phyloP scores from a whole-genome alignment of 2,329 filamentous ascomycete species.

The Aspergillus viridinutans region DNA sequence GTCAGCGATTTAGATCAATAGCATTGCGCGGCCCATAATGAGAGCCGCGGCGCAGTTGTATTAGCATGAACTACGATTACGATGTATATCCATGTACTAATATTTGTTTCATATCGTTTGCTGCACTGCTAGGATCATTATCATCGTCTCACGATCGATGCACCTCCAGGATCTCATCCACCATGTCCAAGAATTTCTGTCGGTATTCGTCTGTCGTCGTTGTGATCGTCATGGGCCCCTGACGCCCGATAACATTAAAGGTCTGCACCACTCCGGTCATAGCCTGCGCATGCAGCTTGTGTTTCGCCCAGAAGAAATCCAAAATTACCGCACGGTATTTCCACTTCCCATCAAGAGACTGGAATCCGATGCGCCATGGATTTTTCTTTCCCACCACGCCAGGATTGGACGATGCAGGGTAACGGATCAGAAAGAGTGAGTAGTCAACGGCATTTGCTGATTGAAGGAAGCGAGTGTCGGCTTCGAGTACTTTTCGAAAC shows the following conservation, averaged over 20 bases:
- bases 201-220: constrained; percentile 66
- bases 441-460: constrained; percentile 68
- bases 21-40: not conserved
- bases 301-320: constrained; percentile 77
- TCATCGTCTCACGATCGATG: constrained; percentile 5
- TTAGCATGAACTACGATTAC: not conserved
- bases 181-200: constrained; percentile 52
- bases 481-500: constrained; percentile 53
- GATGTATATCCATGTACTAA: not conserved
- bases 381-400: constrained; percentile 28
- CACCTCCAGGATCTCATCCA: constrained; percentile 43
- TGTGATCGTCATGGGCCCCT: constrained; percentile 72
- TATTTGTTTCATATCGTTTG: not conserved
- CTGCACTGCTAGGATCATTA: not conserved
- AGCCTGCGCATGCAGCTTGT: constrained; percentile 61
- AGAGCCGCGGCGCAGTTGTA: not conserved
- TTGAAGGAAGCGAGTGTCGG: constrained; percentile 61
- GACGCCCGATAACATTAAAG: constrained; percentile 59
- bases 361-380: constrained; percentile 60
- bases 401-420: constrained; percentile 39
- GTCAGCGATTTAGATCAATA: constrained; percentile 3
- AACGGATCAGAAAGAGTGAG: constrained; percentile 66
- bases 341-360: constrained; percentile 60
- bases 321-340: constrained; percentile 64
- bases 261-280: constrained; percentile 63